phyloP scores from a whole-genome alignment of 345 rosid species.

The Aurinia saxatilis region DNA sequence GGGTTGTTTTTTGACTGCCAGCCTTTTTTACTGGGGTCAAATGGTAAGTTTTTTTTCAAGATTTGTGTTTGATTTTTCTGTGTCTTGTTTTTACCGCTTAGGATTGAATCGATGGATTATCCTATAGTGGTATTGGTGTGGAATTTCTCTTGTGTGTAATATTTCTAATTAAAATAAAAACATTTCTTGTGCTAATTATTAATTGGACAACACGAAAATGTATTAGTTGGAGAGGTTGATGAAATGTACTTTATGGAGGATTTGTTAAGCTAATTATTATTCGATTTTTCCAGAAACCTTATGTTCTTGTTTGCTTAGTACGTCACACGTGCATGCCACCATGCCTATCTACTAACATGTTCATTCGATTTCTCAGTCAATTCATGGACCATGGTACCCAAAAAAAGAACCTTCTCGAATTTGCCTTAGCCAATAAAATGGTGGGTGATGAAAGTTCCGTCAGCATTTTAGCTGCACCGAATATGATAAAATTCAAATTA shows the following conservation, averaged over 20 bases:
- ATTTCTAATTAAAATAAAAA: not conserved
- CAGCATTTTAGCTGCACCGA: conserved; percentile 23
- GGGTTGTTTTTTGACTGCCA: conserved; percentile 16
- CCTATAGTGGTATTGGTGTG: conserved; percentile 6
- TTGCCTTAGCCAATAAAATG: not conserved
- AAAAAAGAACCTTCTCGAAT: not conserved
- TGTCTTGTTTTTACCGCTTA: not conserved
- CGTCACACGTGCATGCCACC: conserved; percentile 24
- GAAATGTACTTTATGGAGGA: conserved; percentile 10
- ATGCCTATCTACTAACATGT: no score
- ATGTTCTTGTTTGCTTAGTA: conserved; percentile 3
- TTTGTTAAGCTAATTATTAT: conserved; percentile 22
- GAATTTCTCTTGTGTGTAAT: conserved; percentile 4
- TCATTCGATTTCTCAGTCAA: no score
- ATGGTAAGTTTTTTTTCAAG: not conserved
- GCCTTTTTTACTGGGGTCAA: conserved; percentile 20
- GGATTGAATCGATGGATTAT: conserved; percentile 21
- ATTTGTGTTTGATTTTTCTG: not conserved
- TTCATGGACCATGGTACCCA: no score
- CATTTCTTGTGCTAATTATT: not conserved
- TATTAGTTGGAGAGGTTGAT: conserved; percentile 25
- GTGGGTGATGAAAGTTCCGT: conserved; percentile 16
- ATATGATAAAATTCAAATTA: conserved; percentile 1
- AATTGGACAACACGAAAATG: not conserved
- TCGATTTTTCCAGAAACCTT: conserved; percentile 15